Evolutionary conservation across 139 green algal genomes (phyloP).

Genomic region (Chlorella sp.): DNA sequence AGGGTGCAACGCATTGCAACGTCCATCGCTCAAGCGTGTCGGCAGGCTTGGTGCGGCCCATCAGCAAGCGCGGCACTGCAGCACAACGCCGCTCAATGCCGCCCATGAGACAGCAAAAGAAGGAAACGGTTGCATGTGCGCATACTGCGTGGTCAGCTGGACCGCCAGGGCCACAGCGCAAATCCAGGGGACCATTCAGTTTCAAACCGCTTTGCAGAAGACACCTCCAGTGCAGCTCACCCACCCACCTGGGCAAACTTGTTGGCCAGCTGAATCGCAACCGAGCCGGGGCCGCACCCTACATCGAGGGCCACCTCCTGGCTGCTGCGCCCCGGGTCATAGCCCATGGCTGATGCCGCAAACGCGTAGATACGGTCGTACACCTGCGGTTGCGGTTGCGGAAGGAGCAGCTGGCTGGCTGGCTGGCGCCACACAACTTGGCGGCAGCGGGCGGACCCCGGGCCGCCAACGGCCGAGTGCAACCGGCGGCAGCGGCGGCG

Average conservation of each 20-base stretch:
- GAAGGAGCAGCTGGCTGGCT: neutral
- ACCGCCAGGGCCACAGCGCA: too few relatives aligned
- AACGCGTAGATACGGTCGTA: constrained; percentile 13
- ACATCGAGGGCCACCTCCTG: constrained; percentile 1
- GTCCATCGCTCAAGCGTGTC: neutral
- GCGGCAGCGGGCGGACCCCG: neutral
- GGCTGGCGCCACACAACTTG: too few relatives aligned
- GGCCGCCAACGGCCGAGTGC: neutral
- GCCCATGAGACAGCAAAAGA: too few relatives aligned
- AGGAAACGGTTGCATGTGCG: too few relatives aligned
- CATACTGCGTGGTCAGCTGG: too few relatives aligned
- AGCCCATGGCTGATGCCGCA: neutral
- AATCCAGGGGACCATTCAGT: too few relatives aligned
- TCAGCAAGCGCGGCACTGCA: neutral
- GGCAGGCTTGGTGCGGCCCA: neutral
- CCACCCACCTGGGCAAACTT: neutral
- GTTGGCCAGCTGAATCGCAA: neutral
- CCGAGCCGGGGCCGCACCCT: constrained; percentile 10
- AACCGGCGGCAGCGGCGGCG: neutral
- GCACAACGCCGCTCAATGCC: neutral
- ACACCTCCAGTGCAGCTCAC: too few relatives aligned
- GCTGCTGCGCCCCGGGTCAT: neutral
- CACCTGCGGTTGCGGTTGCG: neutral
- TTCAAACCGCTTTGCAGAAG: neutral
- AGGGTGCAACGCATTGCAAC: too few relatives aligned